Evolutionary conservation across 2,329 filamentous ascomycete species (phyloP), one percentile per base, ranked within the genome.

Genomic region (Penicillium sp.): DNA sequence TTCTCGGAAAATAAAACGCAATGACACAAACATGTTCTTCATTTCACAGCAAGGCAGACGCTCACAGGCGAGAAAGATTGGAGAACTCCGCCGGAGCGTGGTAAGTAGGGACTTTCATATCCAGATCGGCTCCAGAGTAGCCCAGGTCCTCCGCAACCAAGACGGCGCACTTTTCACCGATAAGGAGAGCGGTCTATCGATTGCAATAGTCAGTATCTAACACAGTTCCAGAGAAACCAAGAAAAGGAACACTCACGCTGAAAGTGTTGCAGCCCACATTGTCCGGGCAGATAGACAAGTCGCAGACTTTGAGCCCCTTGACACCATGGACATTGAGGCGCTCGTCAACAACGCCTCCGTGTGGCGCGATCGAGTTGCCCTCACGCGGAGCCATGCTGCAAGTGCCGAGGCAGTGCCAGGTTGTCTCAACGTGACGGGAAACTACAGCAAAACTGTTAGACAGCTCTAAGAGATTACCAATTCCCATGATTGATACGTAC

Each of bases 361-460:
- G 84, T 72, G 85, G 87, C 66, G 89, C 85, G 61, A 90, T 87
- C 61, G 79, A 83, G 73, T 88, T 90, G 52, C 87, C 86, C 61
- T 88, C 79, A 53, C 72, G 77, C 4, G 86, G 86, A 0, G 84
- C 85, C 84, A 89, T 89, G 45, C 82, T 86, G 71, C 84, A 88
- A 1, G 85, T 88, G 34, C 78, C 77, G 6, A 81, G 72, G 17
- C 71, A 69, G 72, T 87, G 84, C 84, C 84, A 87, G 33, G 85
- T 88, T 43, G 82, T 87, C 70, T 88, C 85, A 43, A 85, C 82
- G 63, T 88, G 85, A 53, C 82, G 77, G 73, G 83, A 81, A 33
- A 84, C 80, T 67, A 43, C 2, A 17, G 2, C 32, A 12, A 12
- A 10, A 32, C 6, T 31, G 29, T 43, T 15, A 35, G 15, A 6